Evolutionary conservation across 805 yeast genomes (phyloP).

Genomic region (Cyberlindnera misumaiensis): DNA sequence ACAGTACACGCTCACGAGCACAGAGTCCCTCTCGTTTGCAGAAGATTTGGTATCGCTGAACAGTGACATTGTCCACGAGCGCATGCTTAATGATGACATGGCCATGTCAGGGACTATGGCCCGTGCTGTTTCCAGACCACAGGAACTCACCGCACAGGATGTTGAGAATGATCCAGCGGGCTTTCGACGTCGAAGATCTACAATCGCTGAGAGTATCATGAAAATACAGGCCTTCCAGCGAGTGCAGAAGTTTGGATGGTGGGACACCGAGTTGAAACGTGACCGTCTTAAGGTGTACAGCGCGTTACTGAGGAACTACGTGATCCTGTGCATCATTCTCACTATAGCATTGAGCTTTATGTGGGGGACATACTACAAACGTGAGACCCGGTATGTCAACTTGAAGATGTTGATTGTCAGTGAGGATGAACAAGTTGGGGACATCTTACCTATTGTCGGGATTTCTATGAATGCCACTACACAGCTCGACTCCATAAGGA

Average conservation of each 20-base stretch:
- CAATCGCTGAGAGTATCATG: conserved; percentile 15
- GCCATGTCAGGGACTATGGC: conserved; percentile 4
- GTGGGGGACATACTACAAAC: conserved; percentile 31
- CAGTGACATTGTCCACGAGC: conserved; percentile 10
- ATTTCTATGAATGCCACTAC: conserved; percentile 4
- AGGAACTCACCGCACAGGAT: background rate
- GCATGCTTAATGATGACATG: conserved; percentile 11
- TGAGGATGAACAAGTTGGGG: conserved; percentile 25
- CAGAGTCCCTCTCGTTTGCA: background rate
- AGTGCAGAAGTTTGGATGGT: conserved; percentile 16
- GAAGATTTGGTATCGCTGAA: background rate
- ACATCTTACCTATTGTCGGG: conserved; percentile 13
- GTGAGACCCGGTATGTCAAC: conserved; percentile 18
- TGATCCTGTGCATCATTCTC: conserved; percentile 20
- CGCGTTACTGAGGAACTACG: conserved; percentile 14
- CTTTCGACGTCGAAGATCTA: conserved; percentile 9
- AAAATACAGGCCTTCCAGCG: conserved; percentile 9
- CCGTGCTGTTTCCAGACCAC: conserved; percentile 1
- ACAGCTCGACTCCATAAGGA: conserved; percentile 2
- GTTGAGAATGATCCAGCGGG: background rate
- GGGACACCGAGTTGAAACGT: conserved; percentile 16
- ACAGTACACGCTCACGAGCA: background rate
- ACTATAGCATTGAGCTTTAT: conserved; percentile 21
- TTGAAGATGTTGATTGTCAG: conserved; percentile 27
- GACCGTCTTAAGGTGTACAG: conserved; percentile 13